Conservation (phyloP, 148 eudicot genomes). For the Amaranthus cruentus region DNA sequence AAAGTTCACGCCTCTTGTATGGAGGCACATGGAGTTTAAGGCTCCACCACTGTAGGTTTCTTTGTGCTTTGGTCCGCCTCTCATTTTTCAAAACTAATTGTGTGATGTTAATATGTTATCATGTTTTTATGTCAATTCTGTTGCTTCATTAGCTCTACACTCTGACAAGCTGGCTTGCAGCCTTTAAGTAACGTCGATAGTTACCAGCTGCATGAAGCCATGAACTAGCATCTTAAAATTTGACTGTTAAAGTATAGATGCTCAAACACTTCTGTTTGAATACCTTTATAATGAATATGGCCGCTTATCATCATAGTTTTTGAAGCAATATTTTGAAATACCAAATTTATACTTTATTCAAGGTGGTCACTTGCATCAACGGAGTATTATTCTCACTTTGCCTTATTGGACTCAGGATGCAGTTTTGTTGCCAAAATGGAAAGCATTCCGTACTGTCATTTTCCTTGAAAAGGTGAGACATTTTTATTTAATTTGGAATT, state of each 20-base stretch:
- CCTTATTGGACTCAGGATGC: constrained; percentile 50
- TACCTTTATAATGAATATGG: background rate
- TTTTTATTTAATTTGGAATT: background rate
- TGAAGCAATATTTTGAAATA: background rate
- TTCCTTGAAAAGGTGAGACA: constrained; percentile 65
- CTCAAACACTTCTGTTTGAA: background rate
- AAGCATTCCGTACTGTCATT: constrained; percentile 75
- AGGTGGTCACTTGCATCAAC: background rate
- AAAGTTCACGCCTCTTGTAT: too few species aligned
- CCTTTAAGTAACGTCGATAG: background rate
- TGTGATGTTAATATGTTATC: background rate
- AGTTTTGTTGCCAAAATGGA: constrained; percentile 64
- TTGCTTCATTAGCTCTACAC: background rate
- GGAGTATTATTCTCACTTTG: background rate
- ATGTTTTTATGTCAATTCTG: background rate
- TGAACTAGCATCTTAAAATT: background rate
- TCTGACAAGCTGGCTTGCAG: background rate
- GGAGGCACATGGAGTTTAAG: too few species aligned
- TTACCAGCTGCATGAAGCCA: background rate
- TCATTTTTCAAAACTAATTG: too few species aligned
- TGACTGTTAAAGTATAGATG: background rate
- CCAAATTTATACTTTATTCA: background rate
- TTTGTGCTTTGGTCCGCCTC: too few species aligned
- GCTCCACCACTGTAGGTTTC: too few species aligned
- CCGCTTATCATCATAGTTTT: background rate